A percentile compares a stretch with the other conserved stretches of the same genome.
These are phyloP conservation scores for Aspergillus avenaceus DNA, from an alignment of 495 filamentous ascomycete species.

Conservation along the genomic window DNA sequence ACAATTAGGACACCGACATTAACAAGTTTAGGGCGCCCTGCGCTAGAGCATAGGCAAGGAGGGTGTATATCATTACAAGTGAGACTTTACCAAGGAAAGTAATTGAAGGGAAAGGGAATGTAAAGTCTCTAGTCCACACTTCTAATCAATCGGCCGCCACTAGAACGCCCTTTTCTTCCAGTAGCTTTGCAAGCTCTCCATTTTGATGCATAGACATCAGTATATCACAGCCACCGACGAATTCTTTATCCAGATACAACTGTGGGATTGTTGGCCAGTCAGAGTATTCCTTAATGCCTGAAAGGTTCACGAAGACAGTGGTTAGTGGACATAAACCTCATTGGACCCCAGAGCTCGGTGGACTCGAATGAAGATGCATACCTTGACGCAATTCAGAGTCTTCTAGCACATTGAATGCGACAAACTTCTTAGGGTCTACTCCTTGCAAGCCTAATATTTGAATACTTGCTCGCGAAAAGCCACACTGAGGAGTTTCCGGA, in stretches of 20 bases:
- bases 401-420: slow-evolving; percentile 94
- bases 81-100: too few relatives aligned
- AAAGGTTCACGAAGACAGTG: not conserved
- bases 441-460: slow-evolving; percentile 93
- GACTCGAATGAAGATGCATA: slow-evolving; percentile 33
- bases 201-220: slow-evolving; percentile 96
- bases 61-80: too few relatives aligned
- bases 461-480: slow-evolving; percentile 92
- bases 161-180: slow-evolving; percentile 86
- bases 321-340: not conserved
- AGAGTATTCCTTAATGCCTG: slow-evolving; percentile 97
- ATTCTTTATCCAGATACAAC: slow-evolving; percentile 91
- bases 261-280: slow-evolving; percentile 99
- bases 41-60: too few relatives aligned
- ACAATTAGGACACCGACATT: too few relatives aligned
- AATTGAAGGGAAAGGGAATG: too few relatives aligned
- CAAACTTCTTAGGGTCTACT: slow-evolving; percentile 93
- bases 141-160: slow-evolving; percentile 43
- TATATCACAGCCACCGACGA: slow-evolving; percentile 96
- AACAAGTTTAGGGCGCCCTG: too few relatives aligned
- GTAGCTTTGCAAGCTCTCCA: slow-evolving; percentile 83
- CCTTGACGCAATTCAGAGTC: slow-evolving; percentile 81
- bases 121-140: not conserved
- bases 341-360: not conserved
- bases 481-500: slow-evolving; percentile 94